A percentile compares a stretch with the other conserved stretches of the same genome.
These are phyloP conservation scores for Capniomyces stellatus DNA, from an alignment of 371 early-diverging fungal genomes.

Conservation along the genomic window DNA sequence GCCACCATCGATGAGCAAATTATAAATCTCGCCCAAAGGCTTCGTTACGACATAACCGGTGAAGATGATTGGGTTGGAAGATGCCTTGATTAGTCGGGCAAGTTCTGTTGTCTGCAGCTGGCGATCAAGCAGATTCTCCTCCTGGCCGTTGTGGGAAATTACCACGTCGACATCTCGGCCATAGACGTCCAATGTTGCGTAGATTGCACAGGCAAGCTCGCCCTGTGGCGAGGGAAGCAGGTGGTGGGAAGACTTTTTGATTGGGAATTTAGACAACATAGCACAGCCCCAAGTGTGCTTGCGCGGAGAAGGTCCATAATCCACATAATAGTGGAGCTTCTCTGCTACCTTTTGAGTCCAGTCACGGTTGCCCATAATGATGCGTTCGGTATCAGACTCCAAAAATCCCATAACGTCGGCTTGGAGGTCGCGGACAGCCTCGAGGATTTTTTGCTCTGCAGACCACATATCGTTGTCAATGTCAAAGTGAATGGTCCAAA, in stretches of 20 bases:
- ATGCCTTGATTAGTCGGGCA: slow-evolving; percentile 53
- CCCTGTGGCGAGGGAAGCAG: slow-evolving; percentile 64
- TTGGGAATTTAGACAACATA: slow-evolving; percentile 70
- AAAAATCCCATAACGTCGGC: slow-evolving; percentile 66
- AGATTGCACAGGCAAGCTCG: slow-evolving; percentile 70
- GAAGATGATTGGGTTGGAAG: slow-evolving; percentile 56
- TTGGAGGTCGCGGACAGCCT: slow-evolving; percentile 53
- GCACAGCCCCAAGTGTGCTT: slow-evolving; percentile 79
- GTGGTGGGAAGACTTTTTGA: slow-evolving; percentile 46
- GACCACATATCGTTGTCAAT: slow-evolving; percentile 71
- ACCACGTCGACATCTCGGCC: slow-evolving; percentile 64
- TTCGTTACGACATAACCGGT: slow-evolving; percentile 66
- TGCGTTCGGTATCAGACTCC: slow-evolving; percentile 61
- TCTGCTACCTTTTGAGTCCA: slow-evolving; percentile 63
- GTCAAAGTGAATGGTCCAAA: slow-evolving; percentile 78
- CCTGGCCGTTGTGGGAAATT: slow-evolving; percentile 70
- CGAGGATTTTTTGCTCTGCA: slow-evolving; percentile 51
- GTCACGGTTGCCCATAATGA: slow-evolving; percentile 75
- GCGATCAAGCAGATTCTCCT: slow-evolving; percentile 57
- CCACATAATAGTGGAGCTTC: slow-evolving; percentile 53
- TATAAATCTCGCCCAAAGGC: slow-evolving; percentile 43
- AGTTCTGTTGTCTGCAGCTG: slow-evolving; percentile 58
- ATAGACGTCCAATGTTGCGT: slow-evolving; percentile 65
- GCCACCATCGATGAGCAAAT: slow-evolving; percentile 41
- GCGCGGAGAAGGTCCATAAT: slow-evolving; percentile 65